Base-by-base conservation (phyloP, 352 stramenopile species). In the Globisporangium paddicum region DNA sequence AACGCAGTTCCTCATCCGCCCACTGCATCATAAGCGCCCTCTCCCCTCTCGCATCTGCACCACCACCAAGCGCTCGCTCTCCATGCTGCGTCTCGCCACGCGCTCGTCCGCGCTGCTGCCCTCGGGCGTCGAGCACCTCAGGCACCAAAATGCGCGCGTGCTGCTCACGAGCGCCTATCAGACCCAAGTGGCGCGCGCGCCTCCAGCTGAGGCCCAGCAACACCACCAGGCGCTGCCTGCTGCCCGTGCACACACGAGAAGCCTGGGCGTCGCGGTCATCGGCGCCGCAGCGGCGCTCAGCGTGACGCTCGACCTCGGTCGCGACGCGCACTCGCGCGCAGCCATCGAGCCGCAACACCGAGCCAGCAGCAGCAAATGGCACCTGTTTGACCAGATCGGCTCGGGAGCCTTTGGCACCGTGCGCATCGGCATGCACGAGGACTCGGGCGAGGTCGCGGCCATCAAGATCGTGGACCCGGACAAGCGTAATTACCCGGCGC, bases 331-430 rank as follows among this genome's bases (percentile, higher is more conserved):
- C 16, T 54, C 70, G 8, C 66, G 72, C 50, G 67, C 78, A 5
- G 63, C 68, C 9, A 71, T 83, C 47, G 72, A 79, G 52, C 34
- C 60, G 3, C 44, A 48, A 62, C 37, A 14, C 25, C 45, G 58
- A n/a, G 13, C 34, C 1, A 8, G 18, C 47, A 8, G 18, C 47
- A 76, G n/a, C 49, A 76, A 60, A 25, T 89, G 74, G 74, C 80
- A 88, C 45, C 59, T 90, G 28, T 84, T 85, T 30, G 79, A 89
- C 58, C 67, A 89, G 66, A 87, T 93, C 51, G 84, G 84, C 42
- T 56, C 73, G 1, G 84, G 84, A 8, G 81, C 84, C 26, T 93
- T 85, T 61, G 84, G 81, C 32, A 77, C 81, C 8, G 84, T 93
- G 30, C 77, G 72, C 18, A 68, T 90, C 42, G 84, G 79, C 19